phyloP scores from a whole-genome alignment of 495 filamentous ascomycete genomes.

The Xylaria sp. region DNA sequence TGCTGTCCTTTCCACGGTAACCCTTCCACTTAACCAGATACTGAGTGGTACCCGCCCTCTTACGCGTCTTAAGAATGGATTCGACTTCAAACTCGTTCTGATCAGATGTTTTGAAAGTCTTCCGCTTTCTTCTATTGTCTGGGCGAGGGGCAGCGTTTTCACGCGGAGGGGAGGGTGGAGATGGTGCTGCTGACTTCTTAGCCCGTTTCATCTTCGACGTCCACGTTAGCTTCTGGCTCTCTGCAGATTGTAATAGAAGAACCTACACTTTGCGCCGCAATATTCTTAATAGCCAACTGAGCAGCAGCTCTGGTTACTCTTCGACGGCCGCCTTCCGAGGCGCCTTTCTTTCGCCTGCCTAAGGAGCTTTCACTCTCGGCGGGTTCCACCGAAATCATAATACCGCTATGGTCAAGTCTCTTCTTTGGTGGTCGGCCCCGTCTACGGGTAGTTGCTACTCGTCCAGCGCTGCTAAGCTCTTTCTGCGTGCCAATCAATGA shows the following conservation, averaged over 20 bases:
- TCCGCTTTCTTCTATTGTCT: slow-evolving; percentile 18
- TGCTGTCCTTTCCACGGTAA: slow-evolving; percentile 35
- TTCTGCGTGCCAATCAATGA: not conserved
- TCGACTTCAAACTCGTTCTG: slow-evolving; percentile 50
- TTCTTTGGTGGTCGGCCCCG: slow-evolving; percentile 18
- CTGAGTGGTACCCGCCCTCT: slow-evolving; percentile 41
- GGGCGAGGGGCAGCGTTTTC: slow-evolving; percentile 8
- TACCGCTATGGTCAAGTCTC: not conserved
- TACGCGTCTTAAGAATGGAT: slow-evolving; percentile 40
- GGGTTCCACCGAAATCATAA: not conserved
- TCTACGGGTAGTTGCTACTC: not conserved
- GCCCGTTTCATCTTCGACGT: not conserved
- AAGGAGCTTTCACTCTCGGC: not conserved
- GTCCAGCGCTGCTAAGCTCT: not conserved
- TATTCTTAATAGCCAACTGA: slow-evolving; percentile 4
- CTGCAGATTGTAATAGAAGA: not conserved
- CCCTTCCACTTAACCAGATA: slow-evolving; percentile 55
- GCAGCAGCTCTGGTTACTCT: slow-evolving; percentile 14
- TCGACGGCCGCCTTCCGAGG: not conserved
- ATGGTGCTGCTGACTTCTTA: not conserved
- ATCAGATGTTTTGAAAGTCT: slow-evolving; percentile 25
- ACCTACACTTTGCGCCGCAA: slow-evolving; percentile 17
- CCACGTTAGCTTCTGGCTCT: not conserved
- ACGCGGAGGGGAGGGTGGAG: not conserved
- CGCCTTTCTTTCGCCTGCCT: slow-evolving; percentile 15